Percentiles rank a stretch among this genome's conserved stretches.
Evolutionary conservation across 1,284 basidiomycete genomes (phyloP).

Genomic region (Ustilago tritici): DNA sequence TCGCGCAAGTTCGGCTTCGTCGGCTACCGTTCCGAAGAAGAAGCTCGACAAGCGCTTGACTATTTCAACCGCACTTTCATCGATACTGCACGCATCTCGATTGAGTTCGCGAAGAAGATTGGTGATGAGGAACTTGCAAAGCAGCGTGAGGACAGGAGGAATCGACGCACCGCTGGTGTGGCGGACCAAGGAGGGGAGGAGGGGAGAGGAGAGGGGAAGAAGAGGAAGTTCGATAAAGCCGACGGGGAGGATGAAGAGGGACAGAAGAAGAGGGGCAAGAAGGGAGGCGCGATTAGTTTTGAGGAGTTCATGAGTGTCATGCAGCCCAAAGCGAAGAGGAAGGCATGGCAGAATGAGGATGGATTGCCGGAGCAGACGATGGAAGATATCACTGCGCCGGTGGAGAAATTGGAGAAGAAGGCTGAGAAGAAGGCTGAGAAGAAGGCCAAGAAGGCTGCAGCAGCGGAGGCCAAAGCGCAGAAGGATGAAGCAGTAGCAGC

Average conservation of each 20-base stretch:
- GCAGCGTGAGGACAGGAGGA: conserved; percentile 38
- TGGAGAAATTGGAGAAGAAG: conserved; percentile 33
- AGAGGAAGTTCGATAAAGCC: conserved; percentile 24
- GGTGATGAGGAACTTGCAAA: conserved; percentile 52
- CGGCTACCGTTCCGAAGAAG: conserved; percentile 84
- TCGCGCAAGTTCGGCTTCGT: conserved; percentile 91
- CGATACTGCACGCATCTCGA: conserved; percentile 76
- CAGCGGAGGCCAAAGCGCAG: conserved; percentile 13
- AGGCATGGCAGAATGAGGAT: conserved; percentile 67
- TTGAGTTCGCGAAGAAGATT: conserved; percentile 78
- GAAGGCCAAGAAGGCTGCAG: conserved; percentile 37
- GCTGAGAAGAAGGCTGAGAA: conserved; percentile 37
- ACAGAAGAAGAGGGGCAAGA: conserved; percentile 25
- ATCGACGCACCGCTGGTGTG: conserved; percentile 26
- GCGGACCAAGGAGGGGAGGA: conserved; percentile 12
- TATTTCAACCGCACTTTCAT: conserved; percentile 86
- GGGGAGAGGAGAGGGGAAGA: conserved; percentile 14
- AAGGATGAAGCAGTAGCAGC: conserved; percentile 11
- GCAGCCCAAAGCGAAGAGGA: conserved; percentile 65
- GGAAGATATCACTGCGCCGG: conserved; percentile 31
- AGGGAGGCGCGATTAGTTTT: conserved; percentile 58
- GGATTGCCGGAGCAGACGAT: conserved; percentile 36
- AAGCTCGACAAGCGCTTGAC: conserved; percentile 80
- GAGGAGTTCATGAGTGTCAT: conserved; percentile 68
- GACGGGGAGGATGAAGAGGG: conserved; percentile 13